Conservation (phyloP, 1,284 basidiomycete genomes). For the Austroboletus novae-zelandiae region DNA sequence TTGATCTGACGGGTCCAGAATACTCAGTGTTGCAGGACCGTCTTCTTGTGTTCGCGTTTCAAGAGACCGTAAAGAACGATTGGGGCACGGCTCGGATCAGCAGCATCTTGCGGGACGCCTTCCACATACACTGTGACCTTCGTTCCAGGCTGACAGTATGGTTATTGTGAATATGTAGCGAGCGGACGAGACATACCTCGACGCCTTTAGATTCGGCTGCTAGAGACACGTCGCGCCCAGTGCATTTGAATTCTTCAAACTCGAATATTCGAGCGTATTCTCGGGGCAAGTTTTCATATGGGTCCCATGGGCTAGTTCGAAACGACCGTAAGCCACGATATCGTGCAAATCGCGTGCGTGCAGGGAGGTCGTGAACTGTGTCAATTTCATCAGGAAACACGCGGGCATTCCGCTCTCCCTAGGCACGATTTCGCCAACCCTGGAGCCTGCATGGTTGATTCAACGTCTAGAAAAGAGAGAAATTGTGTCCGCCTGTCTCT, state of each 20-base stretch:
- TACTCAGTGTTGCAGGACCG: slow-evolving; percentile 97
- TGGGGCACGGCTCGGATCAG: slow-evolving; percentile 39
- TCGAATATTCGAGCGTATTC: slow-evolving; percentile 97
- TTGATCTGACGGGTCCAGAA: slow-evolving; percentile 83
- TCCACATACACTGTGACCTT: slow-evolving; percentile 75
- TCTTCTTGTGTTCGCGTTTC: slow-evolving; percentile 96
- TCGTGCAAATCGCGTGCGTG: slow-evolving; percentile 85
- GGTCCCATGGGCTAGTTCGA: slow-evolving; percentile 96
- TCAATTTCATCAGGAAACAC: slow-evolving; percentile 98
- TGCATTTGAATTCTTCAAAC: slow-evolving; percentile 92
- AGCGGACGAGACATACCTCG: slow-evolving; percentile 46
- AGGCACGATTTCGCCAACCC: slow-evolving; percentile 64
- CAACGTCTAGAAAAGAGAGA: slow-evolving; percentile 1
- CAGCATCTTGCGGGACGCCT: too few relatives aligned
- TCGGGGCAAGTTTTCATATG: slow-evolving; percentile 92
- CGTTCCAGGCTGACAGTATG: slow-evolving; percentile 61
- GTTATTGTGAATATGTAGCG: background rate
- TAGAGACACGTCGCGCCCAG: slow-evolving; percentile 72
- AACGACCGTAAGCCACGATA: slow-evolving; percentile 92
- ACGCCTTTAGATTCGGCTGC: slow-evolving; percentile 60
- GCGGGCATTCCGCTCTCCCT: slow-evolving; percentile 76
- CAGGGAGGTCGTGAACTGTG: slow-evolving; percentile 87
- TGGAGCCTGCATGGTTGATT: slow-evolving; percentile 49
- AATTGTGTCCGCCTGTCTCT: slow-evolving; percentile 63
- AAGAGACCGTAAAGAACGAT: slow-evolving; percentile 82